Evolutionary conservation across 108 stramenopile species (phyloP).

Genomic region (Craspedostauros australis): DNA sequence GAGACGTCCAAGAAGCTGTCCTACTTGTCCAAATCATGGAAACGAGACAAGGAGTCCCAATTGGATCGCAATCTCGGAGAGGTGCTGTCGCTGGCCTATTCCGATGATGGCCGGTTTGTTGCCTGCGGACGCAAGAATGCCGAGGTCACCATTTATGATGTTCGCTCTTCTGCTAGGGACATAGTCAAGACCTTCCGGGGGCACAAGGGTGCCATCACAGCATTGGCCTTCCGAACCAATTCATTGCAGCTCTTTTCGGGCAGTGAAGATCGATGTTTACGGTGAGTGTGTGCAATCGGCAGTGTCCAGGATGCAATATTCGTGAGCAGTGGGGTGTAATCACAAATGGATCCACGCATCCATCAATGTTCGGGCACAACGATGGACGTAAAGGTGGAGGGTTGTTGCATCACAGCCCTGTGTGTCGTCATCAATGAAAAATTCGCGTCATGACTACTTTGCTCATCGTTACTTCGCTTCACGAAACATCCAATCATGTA

Average conservation of each 20-base stretch:
- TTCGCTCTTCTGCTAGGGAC: conserved; percentile 44
- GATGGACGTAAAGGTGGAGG: no score
- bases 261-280: conserved; percentile 87
- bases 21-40: conserved; percentile 38
- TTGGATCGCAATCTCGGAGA: conserved; percentile 62
- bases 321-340: no score
- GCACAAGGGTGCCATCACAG: conserved; percentile 80
- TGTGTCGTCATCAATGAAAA: neutral
- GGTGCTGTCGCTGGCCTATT: conserved; percentile 86
- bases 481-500: no score
- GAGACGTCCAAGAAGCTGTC: conserved; percentile 52
- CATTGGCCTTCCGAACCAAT: conserved; percentile 75
- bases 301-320: neutral
- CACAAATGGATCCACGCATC: no score
- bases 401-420: conserved; percentile 3
- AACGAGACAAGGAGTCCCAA: conserved; percentile 8
- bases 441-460: neutral
- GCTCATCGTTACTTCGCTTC: no score
- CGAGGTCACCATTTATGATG: conserved; percentile 79
- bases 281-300: conserved; percentile 5
- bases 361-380: no score
- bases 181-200: conserved; percentile 75
- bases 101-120: conserved; percentile 89
- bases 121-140: conserved; percentile 89
- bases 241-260: conserved; percentile 88